Evolutionary conservation across 805 yeast species (phyloP), one percentile per base, ranked within the genome.

Genomic region (Blastobotrys robertii): DNA sequence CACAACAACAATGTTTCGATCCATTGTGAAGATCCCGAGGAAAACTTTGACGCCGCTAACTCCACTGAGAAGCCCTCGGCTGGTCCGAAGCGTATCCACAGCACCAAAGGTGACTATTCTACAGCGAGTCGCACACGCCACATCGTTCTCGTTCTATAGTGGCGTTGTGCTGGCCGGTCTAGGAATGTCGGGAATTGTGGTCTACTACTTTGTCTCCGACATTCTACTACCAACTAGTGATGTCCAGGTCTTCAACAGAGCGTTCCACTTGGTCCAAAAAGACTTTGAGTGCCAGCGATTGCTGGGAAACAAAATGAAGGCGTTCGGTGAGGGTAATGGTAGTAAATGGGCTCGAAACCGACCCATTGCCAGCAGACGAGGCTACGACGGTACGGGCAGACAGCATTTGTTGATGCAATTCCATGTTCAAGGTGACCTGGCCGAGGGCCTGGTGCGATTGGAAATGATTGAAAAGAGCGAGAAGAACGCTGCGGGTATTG

Each of bases 261-360:
- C 94, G 2, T 87, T 87, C 29, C 73, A 76, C 9, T 64, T 84
- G 53, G 74, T 86, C 32, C 90, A 88, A 57, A 68, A 79, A 46
- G 84, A 81, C 59, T 70, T 71, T 39, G 61, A 60, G 32, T 79
- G 82, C 2, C 79, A 79, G 51, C 64, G 68, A 49, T 59, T 79
- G 28, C 66, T 88, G 32, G 73, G 74, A 2, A 74, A 71, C 43
- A 74, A 84, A 56, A 66, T 88, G 41, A 82, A 81, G 57, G 96
- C 95, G 0, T 81, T 83, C 56, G 95, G 96, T 38, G 94, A 83
- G 52, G 61, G 69, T 6, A 63, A 76, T 1, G 69, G 65, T 38
- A 90, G 84, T 57, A 77, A 77, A 54, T 85, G 95, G 90, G 82
- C 86, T 6, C 76, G 95, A 66, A 84, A 84, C 57, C 76, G 95